Percentiles rank a stretch among this genome's conserved stretches.
These are phyloP conservation scores for Melanopsichium pennsylvanicum DNA, from an alignment of 1,284 basidiomycete species.

Conservation along the genomic window DNA sequence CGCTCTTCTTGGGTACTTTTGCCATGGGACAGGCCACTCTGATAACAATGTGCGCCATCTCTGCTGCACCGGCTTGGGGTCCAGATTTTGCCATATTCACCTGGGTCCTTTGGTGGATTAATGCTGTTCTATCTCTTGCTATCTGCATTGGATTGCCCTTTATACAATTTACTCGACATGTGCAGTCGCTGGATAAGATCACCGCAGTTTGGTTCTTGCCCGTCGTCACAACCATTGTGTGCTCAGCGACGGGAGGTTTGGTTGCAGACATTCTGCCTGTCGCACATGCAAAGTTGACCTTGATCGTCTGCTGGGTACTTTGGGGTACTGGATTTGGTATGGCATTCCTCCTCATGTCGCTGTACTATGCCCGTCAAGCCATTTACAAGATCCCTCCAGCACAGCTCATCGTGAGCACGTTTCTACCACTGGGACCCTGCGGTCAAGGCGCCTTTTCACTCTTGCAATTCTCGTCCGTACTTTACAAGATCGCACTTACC, in stretches of 20 bases:
- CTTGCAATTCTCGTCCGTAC: constrained; percentile 67
- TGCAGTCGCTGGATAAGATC: constrained; percentile 69
- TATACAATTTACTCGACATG: constrained; percentile 74
- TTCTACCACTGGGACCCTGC: constrained; percentile 71
- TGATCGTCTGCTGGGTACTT: constrained; percentile 68
- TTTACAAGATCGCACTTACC: constrained; percentile 23
- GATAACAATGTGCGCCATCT: constrained; percentile 70
- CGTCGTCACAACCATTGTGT: constrained; percentile 76
- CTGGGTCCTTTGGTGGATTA: constrained; percentile 79
- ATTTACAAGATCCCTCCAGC: constrained; percentile 67
- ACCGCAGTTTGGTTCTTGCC: constrained; percentile 71
- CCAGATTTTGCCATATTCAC: constrained; percentile 72
- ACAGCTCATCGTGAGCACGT: constrained; percentile 72
- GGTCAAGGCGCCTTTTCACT: constrained; percentile 74
- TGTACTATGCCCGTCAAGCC: constrained; percentile 71
- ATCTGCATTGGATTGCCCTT: constrained; percentile 75
- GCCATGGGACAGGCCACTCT: constrained; percentile 77
- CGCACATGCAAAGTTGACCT: constrained; percentile 70
- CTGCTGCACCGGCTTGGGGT: constrained; percentile 68
- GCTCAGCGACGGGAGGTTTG: constrained; percentile 74
- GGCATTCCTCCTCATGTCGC: constrained; percentile 72
- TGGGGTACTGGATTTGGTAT: constrained; percentile 68
- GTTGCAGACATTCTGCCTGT: constrained; percentile 71
- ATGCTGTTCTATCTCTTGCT: constrained; percentile 71
- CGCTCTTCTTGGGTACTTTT: constrained; percentile 75